Evolutionary conservation across 1,139 yeast species (phyloP).

Genomic region (Scheffersomyces lignicola): DNA sequence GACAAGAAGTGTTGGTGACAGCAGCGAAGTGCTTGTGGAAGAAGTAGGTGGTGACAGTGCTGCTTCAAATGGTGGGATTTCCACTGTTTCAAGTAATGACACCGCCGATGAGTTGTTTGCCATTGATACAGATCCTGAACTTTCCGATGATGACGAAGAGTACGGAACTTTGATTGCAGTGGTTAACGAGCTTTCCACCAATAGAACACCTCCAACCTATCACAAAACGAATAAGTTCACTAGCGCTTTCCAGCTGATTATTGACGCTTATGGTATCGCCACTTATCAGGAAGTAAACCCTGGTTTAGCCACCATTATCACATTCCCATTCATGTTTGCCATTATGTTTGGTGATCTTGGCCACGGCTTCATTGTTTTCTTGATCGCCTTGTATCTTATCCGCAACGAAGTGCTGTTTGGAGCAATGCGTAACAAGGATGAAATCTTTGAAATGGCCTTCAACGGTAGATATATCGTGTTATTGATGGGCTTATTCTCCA

Average conservation of each 20-base stretch:
- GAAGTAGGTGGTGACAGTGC: conserved; percentile 6
- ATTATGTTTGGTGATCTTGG: conserved; percentile 99
- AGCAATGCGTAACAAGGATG: conserved; percentile 74
- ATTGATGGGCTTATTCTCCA: conserved; percentile 89
- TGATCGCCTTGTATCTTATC: conserved; percentile 73
- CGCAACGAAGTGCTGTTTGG: conserved; percentile 65
- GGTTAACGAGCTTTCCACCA: conserved; percentile 77
- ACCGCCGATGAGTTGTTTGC: conserved; percentile 44
- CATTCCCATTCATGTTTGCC: conserved; percentile 98
- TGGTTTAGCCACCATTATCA: conserved; percentile 89
- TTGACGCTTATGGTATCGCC: conserved; percentile 94
- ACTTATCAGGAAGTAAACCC: conserved; percentile 95
- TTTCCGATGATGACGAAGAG: conserved; percentile 25
- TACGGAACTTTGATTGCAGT: conserved; percentile 47
- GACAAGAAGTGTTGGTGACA: no score
- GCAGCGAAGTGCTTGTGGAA: conserved; percentile 6
- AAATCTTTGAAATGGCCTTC: conserved; percentile 95
- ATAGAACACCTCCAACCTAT: conserved; percentile 88
- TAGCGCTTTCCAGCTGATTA: conserved; percentile 84
- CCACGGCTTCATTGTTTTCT: conserved; percentile 79
- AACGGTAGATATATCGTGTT: conserved; percentile 86
- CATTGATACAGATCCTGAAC: conserved; percentile 38
- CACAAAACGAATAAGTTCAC: conserved; percentile 93
- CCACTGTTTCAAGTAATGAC: conserved; percentile 11
- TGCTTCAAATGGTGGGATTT: conserved; percentile 6